These are phyloP conservation scores for Cercospora beticola DNA, from an alignment of 2,329 filamentous ascomycete genomes.

Conservation along the genomic window DNA sequence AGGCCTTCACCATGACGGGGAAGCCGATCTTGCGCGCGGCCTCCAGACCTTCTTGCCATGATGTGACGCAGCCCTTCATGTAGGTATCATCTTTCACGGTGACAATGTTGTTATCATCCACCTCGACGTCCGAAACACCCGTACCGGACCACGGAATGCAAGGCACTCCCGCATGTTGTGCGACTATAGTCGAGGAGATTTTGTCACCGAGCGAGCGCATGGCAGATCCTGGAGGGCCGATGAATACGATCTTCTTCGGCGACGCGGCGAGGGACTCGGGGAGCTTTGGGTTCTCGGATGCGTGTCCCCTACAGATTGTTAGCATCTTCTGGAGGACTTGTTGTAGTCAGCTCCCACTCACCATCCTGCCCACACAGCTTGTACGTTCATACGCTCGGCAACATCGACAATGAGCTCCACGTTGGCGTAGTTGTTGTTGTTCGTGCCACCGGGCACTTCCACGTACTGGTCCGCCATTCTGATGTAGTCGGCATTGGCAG, in stretches of 20 bases:
- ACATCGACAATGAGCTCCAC: slow-evolving; percentile 98
- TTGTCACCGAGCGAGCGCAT: slow-evolving; percentile 99
- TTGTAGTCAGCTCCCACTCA: slow-evolving; percentile 48
- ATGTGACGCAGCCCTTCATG: slow-evolving; percentile 84
- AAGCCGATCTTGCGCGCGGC: slow-evolving; percentile 92
- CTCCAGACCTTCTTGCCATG: slow-evolving; percentile 83
- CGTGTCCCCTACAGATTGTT: slow-evolving; percentile 71
- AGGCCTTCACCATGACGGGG: slow-evolving; percentile 99
- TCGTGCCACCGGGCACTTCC: slow-evolving; percentile 96
- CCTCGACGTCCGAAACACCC: slow-evolving; percentile 75
- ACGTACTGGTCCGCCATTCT: slow-evolving; percentile 99
- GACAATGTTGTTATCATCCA: slow-evolving; percentile 83
- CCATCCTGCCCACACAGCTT: slow-evolving; percentile 99
- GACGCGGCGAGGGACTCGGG: slow-evolving; percentile 94
- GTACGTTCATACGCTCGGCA: slow-evolving; percentile 96
- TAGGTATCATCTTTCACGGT: slow-evolving; percentile 86
- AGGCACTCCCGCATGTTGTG: slow-evolving; percentile 91
- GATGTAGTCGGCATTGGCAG: slow-evolving; percentile 98
- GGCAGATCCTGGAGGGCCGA: slow-evolving; percentile 92
- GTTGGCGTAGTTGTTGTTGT: slow-evolving; percentile 99
- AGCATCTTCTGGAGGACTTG: slow-evolving; percentile 18
- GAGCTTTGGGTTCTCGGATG: slow-evolving; percentile 96
- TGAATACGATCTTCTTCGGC: slow-evolving; percentile 98
- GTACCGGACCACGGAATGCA: slow-evolving; percentile 99
- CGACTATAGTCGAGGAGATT: slow-evolving; percentile 98